Evolutionary conservation across 179 eudicot species (phyloP).

Genomic region (Drosera spatulata): DNA sequence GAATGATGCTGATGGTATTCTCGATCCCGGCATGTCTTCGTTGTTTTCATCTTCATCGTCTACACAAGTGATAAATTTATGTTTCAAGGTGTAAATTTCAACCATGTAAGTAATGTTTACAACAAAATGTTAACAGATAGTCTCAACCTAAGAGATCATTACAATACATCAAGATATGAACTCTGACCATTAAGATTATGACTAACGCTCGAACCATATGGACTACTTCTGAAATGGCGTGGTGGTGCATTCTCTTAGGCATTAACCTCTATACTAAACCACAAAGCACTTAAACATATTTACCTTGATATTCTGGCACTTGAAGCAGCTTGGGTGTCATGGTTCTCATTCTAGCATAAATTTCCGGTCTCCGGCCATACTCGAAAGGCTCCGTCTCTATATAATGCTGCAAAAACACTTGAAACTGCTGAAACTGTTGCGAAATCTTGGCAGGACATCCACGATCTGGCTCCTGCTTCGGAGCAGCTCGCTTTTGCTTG

Average conservation of each 20-base stretch:
- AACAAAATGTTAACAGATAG: no score
- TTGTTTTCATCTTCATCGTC: conserved; percentile 55
- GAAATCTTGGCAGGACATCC: conserved; percentile 86
- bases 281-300: no score
- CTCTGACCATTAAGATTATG: no score
- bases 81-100: no score
- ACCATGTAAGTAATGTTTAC: no score
- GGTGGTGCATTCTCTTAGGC: no score
- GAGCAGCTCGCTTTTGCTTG: conserved; percentile 41
- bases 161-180: no score
- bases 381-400: conserved; percentile 84
- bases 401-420: conserved; percentile 69
- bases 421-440: conserved; percentile 85
- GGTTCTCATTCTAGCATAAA: conserved; percentile 66
- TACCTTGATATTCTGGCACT: conserved; percentile 93
- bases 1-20: conserved; percentile 62
- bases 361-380: conserved; percentile 65
- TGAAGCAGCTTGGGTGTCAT: conserved; percentile 72
- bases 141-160: no score
- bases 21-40: conserved; percentile 38
- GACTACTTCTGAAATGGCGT: no score
- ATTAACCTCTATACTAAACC: no score
- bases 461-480: conserved; percentile 21
- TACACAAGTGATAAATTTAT: not conserved
- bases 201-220: no score